A percentile compares a stretch with the other conserved stretches of the same genome.
Evolutionary conservation across 2,329 filamentous ascomycete genomes (phyloP).

Genomic region (Neonectria coccinea): DNA sequence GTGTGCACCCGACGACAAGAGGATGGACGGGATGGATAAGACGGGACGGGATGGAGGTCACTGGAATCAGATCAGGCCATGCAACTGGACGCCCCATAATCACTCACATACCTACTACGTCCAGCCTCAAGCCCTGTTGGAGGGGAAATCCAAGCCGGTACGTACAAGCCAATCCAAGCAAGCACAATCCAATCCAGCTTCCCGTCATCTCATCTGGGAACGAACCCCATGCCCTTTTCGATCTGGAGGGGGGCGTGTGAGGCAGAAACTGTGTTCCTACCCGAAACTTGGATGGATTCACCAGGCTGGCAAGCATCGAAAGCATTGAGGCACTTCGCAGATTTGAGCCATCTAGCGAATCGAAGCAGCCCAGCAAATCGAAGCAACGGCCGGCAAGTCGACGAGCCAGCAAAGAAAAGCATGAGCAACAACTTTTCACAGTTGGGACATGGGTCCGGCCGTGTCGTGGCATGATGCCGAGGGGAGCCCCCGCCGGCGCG

Average conservation of each 20-base stretch:
- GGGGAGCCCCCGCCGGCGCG: constrained; percentile 39
- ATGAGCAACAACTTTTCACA: not conserved
- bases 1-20: constrained; percentile 19
- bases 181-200: constrained; percentile 1
- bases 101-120: constrained; percentile 12
- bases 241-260: not conserved
- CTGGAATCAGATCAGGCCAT: constrained; percentile 24
- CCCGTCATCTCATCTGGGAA: constrained; percentile 18
- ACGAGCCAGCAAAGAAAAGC: not conserved
- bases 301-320: not conserved
- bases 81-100: constrained; percentile 21
- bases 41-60: not conserved
- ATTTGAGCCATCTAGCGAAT: not conserved
- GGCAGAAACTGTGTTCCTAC: not conserved
- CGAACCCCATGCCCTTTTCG: constrained; percentile 3
- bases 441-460: constrained; percentile 24
- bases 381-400: not conserved
- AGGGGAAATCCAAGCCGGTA: constrained; percentile 16
- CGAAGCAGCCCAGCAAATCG: not conserved
- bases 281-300: not conserved
- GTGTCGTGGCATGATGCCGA: constrained; percentile 44
- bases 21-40: not conserved
- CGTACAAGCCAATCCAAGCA: too few relatives aligned
- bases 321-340: not conserved
- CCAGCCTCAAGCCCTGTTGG: not conserved